Percentiles rank a stretch among this genome's conserved stretches.
Evolutionary conservation across 768 basidiomycete genomes (phyloP).

Genomic region (Mycena alexandri): DNA sequence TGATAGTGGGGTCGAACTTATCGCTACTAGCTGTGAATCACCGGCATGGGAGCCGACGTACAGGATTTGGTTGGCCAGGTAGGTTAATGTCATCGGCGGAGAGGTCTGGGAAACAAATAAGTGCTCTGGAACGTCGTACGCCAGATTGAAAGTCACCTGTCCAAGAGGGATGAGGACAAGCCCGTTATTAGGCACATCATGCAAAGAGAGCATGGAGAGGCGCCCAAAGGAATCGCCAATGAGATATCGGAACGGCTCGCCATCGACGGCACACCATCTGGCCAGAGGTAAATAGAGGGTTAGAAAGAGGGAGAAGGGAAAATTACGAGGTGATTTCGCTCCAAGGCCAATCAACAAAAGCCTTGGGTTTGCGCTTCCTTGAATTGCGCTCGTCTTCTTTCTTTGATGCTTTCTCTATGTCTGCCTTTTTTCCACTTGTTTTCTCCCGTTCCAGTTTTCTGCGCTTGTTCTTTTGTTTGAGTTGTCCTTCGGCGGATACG

Average conservation of each 20-base stretch:
- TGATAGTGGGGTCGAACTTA: slow-evolving; percentile 63
- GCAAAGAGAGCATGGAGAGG: slow-evolving; percentile 73
- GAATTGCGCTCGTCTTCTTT: slow-evolving; percentile 70
- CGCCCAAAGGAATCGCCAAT: slow-evolving; percentile 81
- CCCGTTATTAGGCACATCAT: slow-evolving; percentile 55
- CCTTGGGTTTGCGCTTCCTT: slow-evolving; percentile 66
- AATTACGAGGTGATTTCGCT: slow-evolving; percentile 77
- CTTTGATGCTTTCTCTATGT: slow-evolving; percentile 60
- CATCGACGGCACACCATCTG: slow-evolving; percentile 68
- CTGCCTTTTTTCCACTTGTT: slow-evolving; percentile 56
- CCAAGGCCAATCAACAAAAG: slow-evolving; percentile 81
- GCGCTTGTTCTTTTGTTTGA: slow-evolving; percentile 68
- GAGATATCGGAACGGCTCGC: slow-evolving; percentile 61
- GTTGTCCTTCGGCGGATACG: slow-evolving; percentile 58
- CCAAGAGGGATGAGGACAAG: slow-evolving; percentile 50
- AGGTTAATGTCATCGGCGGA: slow-evolving; percentile 76
- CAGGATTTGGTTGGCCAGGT: slow-evolving; percentile 75
- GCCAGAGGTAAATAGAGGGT: slow-evolving; percentile 12
- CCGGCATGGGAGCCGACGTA: slow-evolving; percentile 88
- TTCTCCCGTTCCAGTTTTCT: slow-evolving; percentile 66
- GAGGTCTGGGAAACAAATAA: slow-evolving; percentile 64
- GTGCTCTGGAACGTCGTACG: neutral
- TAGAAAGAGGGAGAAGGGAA: neutral
- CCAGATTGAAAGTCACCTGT: slow-evolving; percentile 5
- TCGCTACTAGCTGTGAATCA: slow-evolving; percentile 81